phyloP scores from a whole-genome alignment of 441 rosid species.

The Gossypium trilobum region DNA sequence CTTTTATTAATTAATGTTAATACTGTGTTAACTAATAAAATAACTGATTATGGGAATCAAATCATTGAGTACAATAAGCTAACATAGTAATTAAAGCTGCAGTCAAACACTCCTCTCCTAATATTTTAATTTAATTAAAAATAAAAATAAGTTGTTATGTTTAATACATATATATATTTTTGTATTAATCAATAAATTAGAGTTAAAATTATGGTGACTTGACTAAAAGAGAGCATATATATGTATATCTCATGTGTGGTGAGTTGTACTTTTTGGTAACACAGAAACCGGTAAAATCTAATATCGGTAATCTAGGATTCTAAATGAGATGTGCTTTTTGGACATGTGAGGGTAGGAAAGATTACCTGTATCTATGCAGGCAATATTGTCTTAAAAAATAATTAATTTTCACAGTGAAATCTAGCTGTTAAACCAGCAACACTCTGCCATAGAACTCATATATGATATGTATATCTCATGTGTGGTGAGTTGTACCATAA shows the following conservation, averaged over 20 bases:
- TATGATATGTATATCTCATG: background rate
- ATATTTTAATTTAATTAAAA: too few species aligned
- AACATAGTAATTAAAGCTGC: too few species aligned
- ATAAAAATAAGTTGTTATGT: too few species aligned
- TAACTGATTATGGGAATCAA: background rate
- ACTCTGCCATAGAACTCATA: background rate
- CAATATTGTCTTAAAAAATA: background rate
- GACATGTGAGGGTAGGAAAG: background rate
- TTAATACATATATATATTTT: too few species aligned
- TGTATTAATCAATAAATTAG: too few species aligned
- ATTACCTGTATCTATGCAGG: background rate
- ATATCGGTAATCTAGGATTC: background rate
- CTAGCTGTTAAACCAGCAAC: conserved; percentile 10
- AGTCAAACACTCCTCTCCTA: too few species aligned
- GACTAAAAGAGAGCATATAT: too few species aligned
- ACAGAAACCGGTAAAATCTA: background rate
- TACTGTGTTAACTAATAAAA: background rate
- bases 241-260: too few species aligned
- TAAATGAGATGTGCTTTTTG: background rate
- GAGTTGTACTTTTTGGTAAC: too few species aligned
- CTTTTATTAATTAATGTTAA: background rate
- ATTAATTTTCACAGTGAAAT: background rate
- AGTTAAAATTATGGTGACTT: too few species aligned
- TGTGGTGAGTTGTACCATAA: conserved; percentile 3
- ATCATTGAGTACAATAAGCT: background rate